These are phyloP conservation scores for Diversispora eburnea DNA, from an alignment of 192 early-diverging fungal genomes.

Conservation along the genomic window DNA sequence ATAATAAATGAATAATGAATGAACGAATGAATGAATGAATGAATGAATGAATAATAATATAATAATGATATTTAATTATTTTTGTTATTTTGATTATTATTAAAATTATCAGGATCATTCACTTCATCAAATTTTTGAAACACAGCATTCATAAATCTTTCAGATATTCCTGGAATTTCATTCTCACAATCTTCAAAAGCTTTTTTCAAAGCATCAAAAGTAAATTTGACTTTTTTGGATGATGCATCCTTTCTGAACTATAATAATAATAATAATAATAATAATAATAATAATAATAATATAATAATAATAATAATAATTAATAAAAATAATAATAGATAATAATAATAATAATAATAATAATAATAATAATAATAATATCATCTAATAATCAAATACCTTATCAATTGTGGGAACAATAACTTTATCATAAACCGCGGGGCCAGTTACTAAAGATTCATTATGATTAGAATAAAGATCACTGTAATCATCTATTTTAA, in stretches of 20 bases:
- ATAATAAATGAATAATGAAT: too few relatives aligned
- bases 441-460: slow-evolving; percentile 28
- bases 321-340: neutral
- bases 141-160: slow-evolving; percentile 36
- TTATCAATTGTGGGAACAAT: slow-evolving; percentile 24
- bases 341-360: neutral
- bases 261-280: neutral
- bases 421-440: slow-evolving; percentile 37
- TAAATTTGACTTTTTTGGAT: slow-evolving; percentile 35
- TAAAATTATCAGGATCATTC: neutral
- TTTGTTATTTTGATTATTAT: too few relatives aligned
- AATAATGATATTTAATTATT: too few relatives aligned
- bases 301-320: neutral
- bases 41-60: too few relatives aligned
- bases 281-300: neutral
- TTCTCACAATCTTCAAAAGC: slow-evolving; percentile 41
- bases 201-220: slow-evolving; percentile 38
- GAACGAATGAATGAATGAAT: too few relatives aligned
- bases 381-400: slow-evolving; percentile 7
- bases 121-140: slow-evolving; percentile 28
- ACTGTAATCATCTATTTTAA: slow-evolving; percentile 30
- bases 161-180: slow-evolving; percentile 42
- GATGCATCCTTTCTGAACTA: slow-evolving; percentile 36
- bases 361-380: neutral
- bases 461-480: slow-evolving; percentile 19